Evolutionary conservation across 441 rosid genomes (phyloP).

Genomic region (Pelargonium fulgidum): DNA sequence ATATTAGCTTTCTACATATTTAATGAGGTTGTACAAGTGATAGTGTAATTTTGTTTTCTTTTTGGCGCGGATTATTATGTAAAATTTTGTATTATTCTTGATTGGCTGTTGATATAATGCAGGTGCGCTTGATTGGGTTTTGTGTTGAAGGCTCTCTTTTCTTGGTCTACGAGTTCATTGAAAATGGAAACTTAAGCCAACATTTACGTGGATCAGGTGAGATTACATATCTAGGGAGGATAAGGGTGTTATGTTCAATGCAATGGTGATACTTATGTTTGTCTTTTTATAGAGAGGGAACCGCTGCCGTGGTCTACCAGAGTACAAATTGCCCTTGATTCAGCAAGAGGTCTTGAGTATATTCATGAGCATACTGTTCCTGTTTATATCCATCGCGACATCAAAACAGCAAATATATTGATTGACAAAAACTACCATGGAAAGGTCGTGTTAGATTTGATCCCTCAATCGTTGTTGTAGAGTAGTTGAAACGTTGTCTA

Average conservation of each 20-base stretch:
- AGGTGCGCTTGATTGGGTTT: slow-evolving; percentile 91
- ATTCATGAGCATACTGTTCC: slow-evolving; percentile 97
- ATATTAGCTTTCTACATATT: neutral
- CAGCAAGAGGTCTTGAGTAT: slow-evolving; percentile 96
- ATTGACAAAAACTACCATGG: slow-evolving; percentile 76
- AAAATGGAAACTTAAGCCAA: slow-evolving; percentile 86
- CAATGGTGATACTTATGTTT: neutral
- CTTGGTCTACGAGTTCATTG: slow-evolving; percentile 77
- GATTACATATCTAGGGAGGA: slow-evolving; percentile 1
- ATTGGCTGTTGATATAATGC: slow-evolving; percentile 8
- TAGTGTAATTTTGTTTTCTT: neutral
- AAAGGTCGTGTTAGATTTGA: slow-evolving; percentile 44
- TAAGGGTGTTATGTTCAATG: slow-evolving; percentile 3
- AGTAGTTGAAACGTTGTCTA: slow-evolving; percentile 2
- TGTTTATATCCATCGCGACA: slow-evolving; percentile 91
- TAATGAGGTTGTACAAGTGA: neutral
- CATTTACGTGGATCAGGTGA: slow-evolving; percentile 83
- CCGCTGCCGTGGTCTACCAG: slow-evolving; percentile 73
- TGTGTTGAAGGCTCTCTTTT: slow-evolving; percentile 95
- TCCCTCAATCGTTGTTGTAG: slow-evolving; percentile 3
- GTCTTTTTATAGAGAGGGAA: slow-evolving; percentile 50
- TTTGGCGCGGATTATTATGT: neutral
- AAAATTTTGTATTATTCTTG: neutral
- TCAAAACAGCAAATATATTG: slow-evolving; percentile 87
- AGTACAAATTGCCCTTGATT: slow-evolving; percentile 94